A percentile compares a stretch with the other conserved stretches of the same genome.
phyloP scores from a whole-genome alignment of 495 filamentous ascomycete species.

The Podospora comata region DNA sequence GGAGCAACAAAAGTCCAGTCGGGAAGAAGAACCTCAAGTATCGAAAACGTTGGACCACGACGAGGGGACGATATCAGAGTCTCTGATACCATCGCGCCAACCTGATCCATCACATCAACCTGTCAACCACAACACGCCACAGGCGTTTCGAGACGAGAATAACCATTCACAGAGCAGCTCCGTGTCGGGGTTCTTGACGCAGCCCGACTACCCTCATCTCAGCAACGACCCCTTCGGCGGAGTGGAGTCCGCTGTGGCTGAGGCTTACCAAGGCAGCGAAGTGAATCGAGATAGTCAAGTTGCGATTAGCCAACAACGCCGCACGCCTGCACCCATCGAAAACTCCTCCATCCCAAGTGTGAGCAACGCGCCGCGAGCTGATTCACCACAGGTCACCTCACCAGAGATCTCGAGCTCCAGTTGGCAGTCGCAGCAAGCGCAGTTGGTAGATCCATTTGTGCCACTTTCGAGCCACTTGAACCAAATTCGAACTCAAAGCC shows the following conservation, averaged over 20 bases:
- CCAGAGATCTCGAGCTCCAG: background rate
- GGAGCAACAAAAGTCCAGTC: background rate
- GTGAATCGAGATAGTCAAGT: background rate
- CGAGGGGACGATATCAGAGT: background rate
- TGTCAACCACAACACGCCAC: background rate
- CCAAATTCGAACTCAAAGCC: background rate
- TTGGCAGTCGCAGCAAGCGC: background rate
- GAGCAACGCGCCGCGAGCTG: background rate
- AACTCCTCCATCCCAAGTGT: background rate
- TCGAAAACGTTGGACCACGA: background rate
- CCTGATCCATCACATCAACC: slow-evolving; percentile 9
- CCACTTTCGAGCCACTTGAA: background rate
- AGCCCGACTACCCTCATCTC: background rate
- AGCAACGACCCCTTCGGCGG: background rate
- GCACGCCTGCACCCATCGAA: background rate
- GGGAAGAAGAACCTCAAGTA: background rate
- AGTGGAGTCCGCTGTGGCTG: background rate
- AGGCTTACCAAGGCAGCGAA: background rate
- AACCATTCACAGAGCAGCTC: background rate
- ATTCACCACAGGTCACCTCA: background rate
- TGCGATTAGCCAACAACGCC: background rate
- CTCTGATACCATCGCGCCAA: slow-evolving; percentile 28
- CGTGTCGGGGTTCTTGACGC: background rate
- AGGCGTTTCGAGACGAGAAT: background rate
- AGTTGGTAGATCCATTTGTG: background rate